These are phyloP conservation scores for Oryza nivara DNA, from an alignment of 176 grass and related monocot genomes.

Conservation along the genomic window DNA sequence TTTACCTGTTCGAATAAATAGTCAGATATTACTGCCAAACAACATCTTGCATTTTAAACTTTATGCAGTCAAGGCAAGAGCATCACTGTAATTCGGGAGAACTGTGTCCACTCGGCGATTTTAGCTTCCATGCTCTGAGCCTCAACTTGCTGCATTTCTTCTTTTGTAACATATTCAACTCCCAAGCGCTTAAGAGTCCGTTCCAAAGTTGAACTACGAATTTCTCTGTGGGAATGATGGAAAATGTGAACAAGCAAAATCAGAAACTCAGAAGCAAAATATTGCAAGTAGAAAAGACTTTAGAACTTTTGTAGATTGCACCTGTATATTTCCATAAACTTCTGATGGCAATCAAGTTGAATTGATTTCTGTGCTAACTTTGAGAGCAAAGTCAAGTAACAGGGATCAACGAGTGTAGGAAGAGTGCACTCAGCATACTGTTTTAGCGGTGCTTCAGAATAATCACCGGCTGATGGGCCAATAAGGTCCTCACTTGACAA, in stretches of 20 bases:
- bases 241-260: constrained; percentile 18
- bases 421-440: constrained; percentile 35
- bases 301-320: constrained; percentile 25
- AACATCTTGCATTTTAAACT: neutral
- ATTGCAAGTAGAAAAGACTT: neutral
- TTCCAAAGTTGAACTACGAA: constrained; percentile 54
- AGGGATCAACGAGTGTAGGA: constrained; percentile 59
- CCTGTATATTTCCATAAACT: constrained; percentile 67
- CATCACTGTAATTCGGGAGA: constrained; percentile 61
- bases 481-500: neutral
- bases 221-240: constrained; percentile 40
- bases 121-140: constrained; percentile 50
- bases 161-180: constrained; percentile 53
- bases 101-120: constrained; percentile 56
- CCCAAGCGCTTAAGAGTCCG: constrained; percentile 58
- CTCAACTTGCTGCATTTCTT: constrained; percentile 61
- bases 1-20: constrained; percentile 54
- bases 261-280: neutral
- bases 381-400: constrained; percentile 49
- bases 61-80: neutral
- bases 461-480: constrained; percentile 30
- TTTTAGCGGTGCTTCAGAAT: neutral
- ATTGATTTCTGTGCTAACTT: constrained; percentile 56
- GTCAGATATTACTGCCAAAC: constrained; percentile 3
- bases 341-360: constrained; percentile 51